These are phyloP conservation scores for Bertia moriformis DNA, from an alignment of 2,329 filamentous ascomycete species.

Conservation along the genomic window DNA sequence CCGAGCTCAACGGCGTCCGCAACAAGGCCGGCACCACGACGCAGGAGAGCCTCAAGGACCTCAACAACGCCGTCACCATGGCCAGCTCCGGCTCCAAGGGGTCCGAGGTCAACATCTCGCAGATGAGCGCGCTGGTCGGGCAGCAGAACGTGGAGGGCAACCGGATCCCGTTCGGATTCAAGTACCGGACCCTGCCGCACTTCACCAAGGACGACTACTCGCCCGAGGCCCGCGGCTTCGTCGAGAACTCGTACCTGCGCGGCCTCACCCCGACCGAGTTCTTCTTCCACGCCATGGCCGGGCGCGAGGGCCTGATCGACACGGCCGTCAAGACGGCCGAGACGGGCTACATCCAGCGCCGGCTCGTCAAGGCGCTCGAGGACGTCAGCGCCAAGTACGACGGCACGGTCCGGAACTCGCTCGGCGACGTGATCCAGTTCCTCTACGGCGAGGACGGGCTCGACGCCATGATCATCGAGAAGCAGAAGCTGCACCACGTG, in stretches of 20 bases:
- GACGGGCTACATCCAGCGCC: slow-evolving; percentile 96
- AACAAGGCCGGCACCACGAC: slow-evolving; percentile 89
- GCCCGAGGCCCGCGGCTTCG: slow-evolving; percentile 88
- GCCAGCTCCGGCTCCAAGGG: slow-evolving; percentile 93
- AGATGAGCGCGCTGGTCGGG: slow-evolving; percentile 95
- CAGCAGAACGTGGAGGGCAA: slow-evolving; percentile 98
- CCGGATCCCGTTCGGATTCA: slow-evolving; percentile 98
- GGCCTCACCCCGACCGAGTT: slow-evolving; percentile 91
- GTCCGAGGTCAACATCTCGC: slow-evolving; percentile 96
- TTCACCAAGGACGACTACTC: slow-evolving; percentile 99
- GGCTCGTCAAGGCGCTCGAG: slow-evolving; percentile 93
- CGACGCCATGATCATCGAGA: slow-evolving; percentile 84
- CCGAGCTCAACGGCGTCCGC: slow-evolving; percentile 85
- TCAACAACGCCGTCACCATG: slow-evolving; percentile 95
- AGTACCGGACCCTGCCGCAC: slow-evolving; percentile 89
- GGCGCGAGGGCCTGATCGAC: slow-evolving; percentile 98
- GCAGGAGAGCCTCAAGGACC: slow-evolving; percentile 80
- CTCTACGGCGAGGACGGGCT: slow-evolving; percentile 94
- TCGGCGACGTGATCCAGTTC: slow-evolving; percentile 94
- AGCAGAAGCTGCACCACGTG: slow-evolving; percentile 77
- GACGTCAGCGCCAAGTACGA: slow-evolving; percentile 97
- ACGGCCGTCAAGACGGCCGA: slow-evolving; percentile 98
- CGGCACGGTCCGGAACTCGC: slow-evolving; percentile 88
- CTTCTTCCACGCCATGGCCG: slow-evolving; percentile 99
- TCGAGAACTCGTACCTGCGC: slow-evolving; percentile 95